Evolutionary conservation across 1,284 basidiomycete genomes (phyloP), one percentile per base, ranked within the genome.

Genomic region (Ustilago esculenta): DNA sequence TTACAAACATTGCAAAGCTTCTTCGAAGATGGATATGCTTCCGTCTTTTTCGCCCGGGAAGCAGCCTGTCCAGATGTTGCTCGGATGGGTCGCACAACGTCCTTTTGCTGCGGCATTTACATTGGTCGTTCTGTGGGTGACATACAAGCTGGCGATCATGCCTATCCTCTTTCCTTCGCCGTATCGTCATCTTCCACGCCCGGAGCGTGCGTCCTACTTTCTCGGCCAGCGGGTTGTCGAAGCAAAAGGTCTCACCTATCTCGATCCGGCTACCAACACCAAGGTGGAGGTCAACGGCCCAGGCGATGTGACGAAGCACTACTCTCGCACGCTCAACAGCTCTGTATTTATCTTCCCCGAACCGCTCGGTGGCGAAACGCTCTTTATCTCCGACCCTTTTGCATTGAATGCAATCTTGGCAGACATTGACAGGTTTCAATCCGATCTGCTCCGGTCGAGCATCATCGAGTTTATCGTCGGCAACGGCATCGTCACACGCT

Each of bases 381-480:
- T 72, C 25, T 34, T 20, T 41, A 34, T 72, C 20, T 20, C 54
- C 1, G 68, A 72, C 17, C 68, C 63, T 0, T 51, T 34, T 25
- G 68, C 68, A 2, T 47, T 72, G 30, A 61, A 66, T 12, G 37
- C 47, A 5, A 59, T 72, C 45, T 44, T 72, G 1, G 18, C 46
- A 10, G 68, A 72, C 36, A 52, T 64, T n/a, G 68, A 72, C 34
- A 39, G 30, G 24, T 72, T 72, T 23, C 63, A 63, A 21, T 49
- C 47, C 30, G 61, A 65, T 20, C 40, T 57, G 18, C 49, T 71
- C 1, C 51, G 67, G 5, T 46, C 57, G 10, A 49, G 44, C 30
- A 54, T 71, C 42, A 71, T 71, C 49, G 40, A 61, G 30, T 65
- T 71, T 17, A 65, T 71, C 34, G 67, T 53, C 5, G 67, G 67